These are phyloP conservation scores for Colletotrichum horii DNA, from an alignment of 2,329 filamentous ascomycete genomes.

Conservation along the genomic window DNA sequence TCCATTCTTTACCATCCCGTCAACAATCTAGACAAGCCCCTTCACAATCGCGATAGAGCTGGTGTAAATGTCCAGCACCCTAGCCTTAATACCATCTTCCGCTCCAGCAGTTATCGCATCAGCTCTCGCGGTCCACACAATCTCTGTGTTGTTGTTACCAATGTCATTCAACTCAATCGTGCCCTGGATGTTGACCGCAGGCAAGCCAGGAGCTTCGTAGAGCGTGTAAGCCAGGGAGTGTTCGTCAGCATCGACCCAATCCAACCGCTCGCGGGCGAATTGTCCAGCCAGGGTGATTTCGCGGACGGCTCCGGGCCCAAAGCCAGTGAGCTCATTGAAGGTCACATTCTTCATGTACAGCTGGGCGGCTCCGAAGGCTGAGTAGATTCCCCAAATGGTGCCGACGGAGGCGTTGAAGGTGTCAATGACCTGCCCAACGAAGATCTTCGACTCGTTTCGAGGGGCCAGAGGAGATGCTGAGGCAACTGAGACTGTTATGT, in stretches of 20 bases:
- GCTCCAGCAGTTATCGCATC: background rate
- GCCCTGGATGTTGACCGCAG: background rate
- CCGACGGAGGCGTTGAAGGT: background rate
- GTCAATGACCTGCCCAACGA: background rate
- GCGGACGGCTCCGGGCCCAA: background rate
- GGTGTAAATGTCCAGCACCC: background rate
- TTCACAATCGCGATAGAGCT: background rate
- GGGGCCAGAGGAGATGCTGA: background rate
- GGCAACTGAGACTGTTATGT: background rate
- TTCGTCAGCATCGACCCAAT: background rate
- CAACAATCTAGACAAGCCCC: background rate
- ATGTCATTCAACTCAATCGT: background rate
- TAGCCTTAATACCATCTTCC: background rate
- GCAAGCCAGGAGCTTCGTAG: background rate
- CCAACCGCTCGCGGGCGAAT: background rate
- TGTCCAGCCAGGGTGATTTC: fast-evolving
- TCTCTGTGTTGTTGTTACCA: background rate
- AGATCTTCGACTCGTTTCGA: background rate
- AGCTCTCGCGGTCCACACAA: background rate
- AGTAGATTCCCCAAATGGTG: background rate
- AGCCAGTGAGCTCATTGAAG: background rate
- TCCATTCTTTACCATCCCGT: fast-evolving
- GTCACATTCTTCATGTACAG: background rate
- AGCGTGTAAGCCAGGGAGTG: background rate
- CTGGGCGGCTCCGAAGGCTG: background rate